Conservation (phyloP, 139 green algal genomes). For the Closterium sp. region DNA sequence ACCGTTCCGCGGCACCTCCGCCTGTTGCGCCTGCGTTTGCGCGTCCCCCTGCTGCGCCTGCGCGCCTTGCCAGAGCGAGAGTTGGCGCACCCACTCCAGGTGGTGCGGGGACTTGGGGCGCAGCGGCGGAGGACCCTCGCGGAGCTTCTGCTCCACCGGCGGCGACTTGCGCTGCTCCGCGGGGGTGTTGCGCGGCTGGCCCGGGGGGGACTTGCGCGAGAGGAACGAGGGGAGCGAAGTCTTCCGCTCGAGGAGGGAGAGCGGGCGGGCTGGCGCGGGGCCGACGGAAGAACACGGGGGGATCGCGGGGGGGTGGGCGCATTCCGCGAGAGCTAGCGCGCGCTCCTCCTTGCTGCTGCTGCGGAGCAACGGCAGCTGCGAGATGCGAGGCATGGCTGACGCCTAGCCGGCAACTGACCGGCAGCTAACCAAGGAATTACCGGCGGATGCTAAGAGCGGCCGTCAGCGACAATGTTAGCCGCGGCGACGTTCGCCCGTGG, state of each 20-base stretch:
- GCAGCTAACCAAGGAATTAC: background rate
- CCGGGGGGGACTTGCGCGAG: background rate
- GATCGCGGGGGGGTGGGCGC: background rate
- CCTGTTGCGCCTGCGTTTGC: background rate
- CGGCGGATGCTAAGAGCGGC: background rate
- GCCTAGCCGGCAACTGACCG: background rate
- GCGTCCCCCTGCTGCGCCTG: background rate
- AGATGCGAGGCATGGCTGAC: background rate
- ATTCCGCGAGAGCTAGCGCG: background rate
- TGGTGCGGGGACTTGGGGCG: background rate
- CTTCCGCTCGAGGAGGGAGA: background rate
- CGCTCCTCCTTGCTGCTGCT: background rate
- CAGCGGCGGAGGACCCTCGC: background rate
- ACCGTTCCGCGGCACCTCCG: background rate
- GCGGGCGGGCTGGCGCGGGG: no score
- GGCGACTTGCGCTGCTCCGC: background rate
- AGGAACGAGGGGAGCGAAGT: background rate
- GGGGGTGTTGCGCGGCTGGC: background rate
- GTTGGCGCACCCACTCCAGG: background rate
- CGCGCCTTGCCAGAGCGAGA: background rate
- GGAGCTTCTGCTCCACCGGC: background rate
- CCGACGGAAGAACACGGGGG: background rate
- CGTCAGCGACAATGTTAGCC: background rate
- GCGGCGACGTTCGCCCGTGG: background rate
- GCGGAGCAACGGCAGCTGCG: background rate